phyloP scores from a whole-genome alignment of 306 rosid species.

The Castanea crenata region DNA sequence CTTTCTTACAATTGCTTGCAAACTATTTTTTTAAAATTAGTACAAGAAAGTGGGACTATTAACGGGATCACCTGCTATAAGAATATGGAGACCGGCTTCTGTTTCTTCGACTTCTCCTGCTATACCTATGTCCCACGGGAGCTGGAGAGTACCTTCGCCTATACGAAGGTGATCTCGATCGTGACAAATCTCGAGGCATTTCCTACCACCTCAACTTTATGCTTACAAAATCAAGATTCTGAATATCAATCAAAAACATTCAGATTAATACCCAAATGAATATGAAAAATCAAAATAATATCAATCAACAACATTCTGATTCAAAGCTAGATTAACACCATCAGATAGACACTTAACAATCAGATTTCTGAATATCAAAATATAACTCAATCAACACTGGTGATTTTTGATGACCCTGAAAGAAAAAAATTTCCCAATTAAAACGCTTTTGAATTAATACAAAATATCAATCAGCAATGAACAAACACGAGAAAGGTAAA shows the following conservation, averaged over 20 bases:
- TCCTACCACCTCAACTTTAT: conserved; percentile 34
- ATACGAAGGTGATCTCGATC: conserved; percentile 79
- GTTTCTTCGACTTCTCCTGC: conserved; percentile 79
- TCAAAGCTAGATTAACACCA: neutral
- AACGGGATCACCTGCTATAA: conserved; percentile 88
- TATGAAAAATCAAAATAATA: neutral
- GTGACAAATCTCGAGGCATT: conserved; percentile 91
- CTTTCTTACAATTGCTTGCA: conserved; percentile 17
- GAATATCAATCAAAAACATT: neutral
- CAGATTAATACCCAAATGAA: no score
- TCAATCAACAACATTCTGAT: neutral
- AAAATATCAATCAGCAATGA: neutral
- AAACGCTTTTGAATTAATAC: neutral
- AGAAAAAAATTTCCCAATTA: neutral
- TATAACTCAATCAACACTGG: neutral
- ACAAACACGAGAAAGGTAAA: neutral
- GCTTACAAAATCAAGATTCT: neutral
- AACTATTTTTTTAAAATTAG: conserved; percentile 16
- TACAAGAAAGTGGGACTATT: conserved; percentile 29
- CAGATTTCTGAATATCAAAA: neutral
- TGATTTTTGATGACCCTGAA: no score
- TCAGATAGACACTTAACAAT: neutral
- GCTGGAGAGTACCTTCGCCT: conserved; percentile 84
- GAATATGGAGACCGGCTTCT: conserved; percentile 85
- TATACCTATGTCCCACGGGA: conserved; percentile 62